A percentile compares a stretch with the other conserved stretches of the same genome.
Evolutionary conservation across 2,329 filamentous ascomycete species (phyloP).

Genomic region (Colletotrichum sp.): DNA sequence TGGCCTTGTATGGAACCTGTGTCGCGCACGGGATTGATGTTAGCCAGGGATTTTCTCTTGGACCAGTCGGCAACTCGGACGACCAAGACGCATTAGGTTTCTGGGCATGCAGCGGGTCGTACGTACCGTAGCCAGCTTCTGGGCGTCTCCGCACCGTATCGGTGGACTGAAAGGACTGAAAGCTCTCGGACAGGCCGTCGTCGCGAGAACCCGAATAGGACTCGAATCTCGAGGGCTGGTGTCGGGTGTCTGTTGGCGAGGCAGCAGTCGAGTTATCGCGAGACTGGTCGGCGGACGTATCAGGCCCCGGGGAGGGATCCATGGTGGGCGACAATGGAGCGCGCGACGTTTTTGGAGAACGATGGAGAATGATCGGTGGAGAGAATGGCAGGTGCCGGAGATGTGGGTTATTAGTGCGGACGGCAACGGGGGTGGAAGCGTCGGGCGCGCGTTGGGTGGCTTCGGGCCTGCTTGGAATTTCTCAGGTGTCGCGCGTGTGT

Average conservation of each 20-base stretch:
- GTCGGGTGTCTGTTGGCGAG: constrained; percentile 57
- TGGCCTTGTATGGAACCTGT: constrained; percentile 22
- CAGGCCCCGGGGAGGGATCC: constrained; percentile 45
- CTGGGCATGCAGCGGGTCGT: constrained; percentile 18
- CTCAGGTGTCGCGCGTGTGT: neutral
- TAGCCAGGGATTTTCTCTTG: constrained; percentile 14
- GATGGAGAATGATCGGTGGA: constrained; percentile 11
- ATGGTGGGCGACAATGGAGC: constrained; percentile 35
- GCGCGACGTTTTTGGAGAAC: neutral
- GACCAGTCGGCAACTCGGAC: constrained; percentile 13
- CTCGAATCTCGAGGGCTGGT: constrained; percentile 40
- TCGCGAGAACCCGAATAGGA: constrained; percentile 39
- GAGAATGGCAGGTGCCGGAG: constrained; percentile 11
- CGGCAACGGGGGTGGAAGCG: neutral
- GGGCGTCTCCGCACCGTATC: constrained; percentile 65
- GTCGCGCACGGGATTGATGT: constrained; percentile 3
- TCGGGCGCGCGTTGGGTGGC: constrained; percentile 1
- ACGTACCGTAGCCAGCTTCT: constrained; percentile 63
- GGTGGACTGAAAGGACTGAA: constrained; percentile 63
- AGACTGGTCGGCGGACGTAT: constrained; percentile 39
- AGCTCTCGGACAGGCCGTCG: constrained; percentile 56
- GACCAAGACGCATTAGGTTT: constrained; percentile 11
- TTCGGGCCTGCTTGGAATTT: constrained; percentile 2
- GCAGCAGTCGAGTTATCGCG: constrained; percentile 41
- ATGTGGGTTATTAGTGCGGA: constrained; percentile 15